A percentile compares a stretch with the other conserved stretches of the same genome.
Evolutionary conservation across 2,329 filamentous ascomycete genomes (phyloP).

Genomic region (Arachnopeziza araneosa): DNA sequence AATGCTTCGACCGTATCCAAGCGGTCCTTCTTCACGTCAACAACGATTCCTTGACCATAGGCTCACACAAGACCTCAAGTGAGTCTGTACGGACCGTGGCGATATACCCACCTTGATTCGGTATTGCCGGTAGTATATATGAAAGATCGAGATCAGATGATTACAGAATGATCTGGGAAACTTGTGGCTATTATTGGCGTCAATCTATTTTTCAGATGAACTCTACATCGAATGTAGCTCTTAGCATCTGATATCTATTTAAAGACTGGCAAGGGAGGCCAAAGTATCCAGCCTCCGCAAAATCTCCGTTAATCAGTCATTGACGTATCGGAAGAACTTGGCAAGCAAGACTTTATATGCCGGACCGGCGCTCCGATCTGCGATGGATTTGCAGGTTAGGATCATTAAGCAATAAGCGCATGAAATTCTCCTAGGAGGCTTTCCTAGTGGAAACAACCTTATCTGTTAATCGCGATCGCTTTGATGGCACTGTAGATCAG

Average conservation of each 20-base stretch:
- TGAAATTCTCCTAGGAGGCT: neutral
- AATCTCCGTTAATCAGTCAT: neutral
- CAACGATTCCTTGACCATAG: neutral
- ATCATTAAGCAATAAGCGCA: neutral
- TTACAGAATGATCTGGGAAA: neutral
- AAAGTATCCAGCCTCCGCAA: neutral
- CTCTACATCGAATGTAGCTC: neutral
- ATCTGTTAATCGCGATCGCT: neutral
- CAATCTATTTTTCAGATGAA: constrained; percentile 5
- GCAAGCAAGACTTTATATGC: neutral
- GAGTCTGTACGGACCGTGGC: neutral
- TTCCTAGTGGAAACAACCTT: neutral
- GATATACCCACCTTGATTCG: neutral
- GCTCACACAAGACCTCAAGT: neutral
- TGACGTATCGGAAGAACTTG: neutral
- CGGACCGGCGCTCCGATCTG: neutral
- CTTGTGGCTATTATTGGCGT: constrained; percentile 12
- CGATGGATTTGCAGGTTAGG: neutral
- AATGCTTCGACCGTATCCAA: neutral
- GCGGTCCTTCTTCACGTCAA: neutral
- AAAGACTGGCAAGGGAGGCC: neutral
- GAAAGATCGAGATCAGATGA: constrained; percentile 3
- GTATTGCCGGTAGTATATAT: neutral
- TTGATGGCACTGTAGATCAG: neutral
- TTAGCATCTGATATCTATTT: constrained; percentile 5